Conservation (phyloP, 768 basidiomycete genomes). For the Suillus paluster region DNA sequence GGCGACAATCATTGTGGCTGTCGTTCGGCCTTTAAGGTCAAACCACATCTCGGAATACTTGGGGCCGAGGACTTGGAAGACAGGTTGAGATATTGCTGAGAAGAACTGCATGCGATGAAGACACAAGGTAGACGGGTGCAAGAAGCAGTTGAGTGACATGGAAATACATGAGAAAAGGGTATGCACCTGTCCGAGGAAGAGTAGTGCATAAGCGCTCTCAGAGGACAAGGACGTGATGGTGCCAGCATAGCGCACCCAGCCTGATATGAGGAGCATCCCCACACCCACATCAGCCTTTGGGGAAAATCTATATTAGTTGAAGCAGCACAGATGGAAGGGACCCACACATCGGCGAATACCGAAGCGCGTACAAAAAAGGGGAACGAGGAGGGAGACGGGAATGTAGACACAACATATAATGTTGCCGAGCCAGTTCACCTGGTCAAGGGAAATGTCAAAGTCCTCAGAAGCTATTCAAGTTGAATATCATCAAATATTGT, state of each 20-base stretch:
- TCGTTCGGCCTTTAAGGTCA: slow-evolving; percentile 73
- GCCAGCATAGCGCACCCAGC: slow-evolving; percentile 83
- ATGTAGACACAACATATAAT: slow-evolving; percentile 65
- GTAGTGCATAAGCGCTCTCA: slow-evolving; percentile 60
- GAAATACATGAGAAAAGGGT: neutral
- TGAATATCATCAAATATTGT: neutral
- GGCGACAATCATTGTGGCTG: slow-evolving; percentile 69
- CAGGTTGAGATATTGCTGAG: slow-evolving; percentile 66
- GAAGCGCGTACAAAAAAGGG: slow-evolving; percentile 57
- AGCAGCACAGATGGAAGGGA: slow-evolving; percentile 12
- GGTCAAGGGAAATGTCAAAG: slow-evolving; percentile 68
- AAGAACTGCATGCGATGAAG: slow-evolving; percentile 49
- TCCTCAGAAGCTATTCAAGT: slow-evolving; percentile 55
- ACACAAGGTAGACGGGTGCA: neutral
- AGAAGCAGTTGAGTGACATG: neutral
- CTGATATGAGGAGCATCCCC: slow-evolving; percentile 56
- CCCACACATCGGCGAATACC: slow-evolving; percentile 69
- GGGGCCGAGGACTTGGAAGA: slow-evolving; percentile 79
- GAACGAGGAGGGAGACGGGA: slow-evolving; percentile 62
- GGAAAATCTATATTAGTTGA: neutral
- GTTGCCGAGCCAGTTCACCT: slow-evolving; percentile 85
- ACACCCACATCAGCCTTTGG: slow-evolving; percentile 65
- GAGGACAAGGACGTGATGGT: slow-evolving; percentile 58
- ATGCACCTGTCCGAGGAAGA: slow-evolving; percentile 72
- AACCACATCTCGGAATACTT: slow-evolving; percentile 88